Base-by-base conservation (phyloP, 202 grass and related monocot genomes). In the Brachypodium distachyon region DNA sequence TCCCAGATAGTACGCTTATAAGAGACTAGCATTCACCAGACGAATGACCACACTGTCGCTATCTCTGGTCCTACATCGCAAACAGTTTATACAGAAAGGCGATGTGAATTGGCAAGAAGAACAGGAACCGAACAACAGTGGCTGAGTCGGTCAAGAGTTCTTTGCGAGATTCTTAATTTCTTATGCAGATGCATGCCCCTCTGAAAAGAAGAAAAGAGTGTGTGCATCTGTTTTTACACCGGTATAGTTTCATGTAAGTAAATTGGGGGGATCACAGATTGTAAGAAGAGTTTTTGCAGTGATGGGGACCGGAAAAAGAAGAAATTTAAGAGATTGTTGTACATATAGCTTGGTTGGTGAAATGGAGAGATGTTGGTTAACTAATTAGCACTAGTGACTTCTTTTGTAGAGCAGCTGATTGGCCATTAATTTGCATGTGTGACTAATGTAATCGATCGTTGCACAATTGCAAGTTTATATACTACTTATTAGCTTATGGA, bases 311-410 rank as follows among this genome's bases (percentile, higher is more conserved):
- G 51, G 25, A 54, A 51, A 12, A 2, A n/a, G 6, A 28, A 0
- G 0, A 4, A 12, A 4, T n/a, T n/a, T 47, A 14, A 12, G 22
- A 60, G 54, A 66, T 31, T 55, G 19, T n/a, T 84, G 76, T 68
- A 84, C 74, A 80, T 70, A 84, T 75, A 77, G 70, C 46, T 72
- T 72, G 25, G 53, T 88, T 84, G 75, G 36, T 75, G 61, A 88
- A 83, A 55, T 70, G 69, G 53, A 63, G 61, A 53, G 67, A 59
- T 80, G 44, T 22, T 23, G 7, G 38, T 18, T 43, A 42, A 66
- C 10, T 43, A 25, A 26, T 5, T 18, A 5, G 23, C 43, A 6
- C 0, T 22, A 12, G 0, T 36, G 21, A 41, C 43, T 54, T 68
- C 1, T 79, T 87, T 61, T 83, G 58, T 79, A 67, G 63, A 5